Evolutionary conservation across 768 basidiomycete genomes (phyloP).

Genomic region (Austroboletus eburneus): DNA sequence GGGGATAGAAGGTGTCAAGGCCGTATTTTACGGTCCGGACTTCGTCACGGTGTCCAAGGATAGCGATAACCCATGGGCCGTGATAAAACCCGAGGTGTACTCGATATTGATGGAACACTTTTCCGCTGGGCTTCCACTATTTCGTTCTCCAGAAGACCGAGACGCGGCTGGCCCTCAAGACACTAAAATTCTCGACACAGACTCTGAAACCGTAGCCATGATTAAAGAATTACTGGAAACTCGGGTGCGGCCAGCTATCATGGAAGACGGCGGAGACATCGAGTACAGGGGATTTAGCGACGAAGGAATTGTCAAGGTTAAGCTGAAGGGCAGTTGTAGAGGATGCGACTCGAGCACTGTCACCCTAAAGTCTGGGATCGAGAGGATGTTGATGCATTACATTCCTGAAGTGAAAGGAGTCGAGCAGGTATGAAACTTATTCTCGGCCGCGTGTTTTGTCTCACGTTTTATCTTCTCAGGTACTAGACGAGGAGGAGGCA

Average conservation of each 20-base stretch:
- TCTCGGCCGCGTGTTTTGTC: neutral
- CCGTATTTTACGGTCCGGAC: conserved; percentile 94
- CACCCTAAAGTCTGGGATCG: conserved; percentile 94
- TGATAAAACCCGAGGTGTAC: conserved; percentile 96
- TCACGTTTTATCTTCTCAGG: conserved; percentile 39
- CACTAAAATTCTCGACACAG: conserved; percentile 88
- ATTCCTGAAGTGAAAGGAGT: conserved; percentile 94
- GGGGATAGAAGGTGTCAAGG: conserved; percentile 87
- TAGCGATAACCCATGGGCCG: conserved; percentile 77
- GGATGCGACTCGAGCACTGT: conserved; percentile 94
- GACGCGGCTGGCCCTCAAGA: conserved; percentile 88
- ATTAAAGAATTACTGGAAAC: conserved; percentile 97
- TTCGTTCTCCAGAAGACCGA: conserved; percentile 75
- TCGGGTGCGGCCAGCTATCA: conserved; percentile 91
- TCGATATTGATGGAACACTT: conserved; percentile 97
- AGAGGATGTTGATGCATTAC: conserved; percentile 99
- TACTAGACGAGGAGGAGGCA: conserved; percentile 85
- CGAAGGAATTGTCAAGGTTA: conserved; percentile 78
- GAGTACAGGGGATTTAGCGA: conserved; percentile 92
- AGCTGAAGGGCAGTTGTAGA: conserved; percentile 94
- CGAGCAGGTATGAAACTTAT: conserved; percentile 56
- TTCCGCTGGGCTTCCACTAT: conserved; percentile 83
- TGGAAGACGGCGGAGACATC: conserved; percentile 99
- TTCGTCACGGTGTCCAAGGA: conserved; percentile 97
- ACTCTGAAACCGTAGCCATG: conserved; percentile 97